These are phyloP conservation scores for Rhodotorula sp. DNA, from an alignment of 1,284 basidiomycete species.

Conservation along the genomic window DNA sequence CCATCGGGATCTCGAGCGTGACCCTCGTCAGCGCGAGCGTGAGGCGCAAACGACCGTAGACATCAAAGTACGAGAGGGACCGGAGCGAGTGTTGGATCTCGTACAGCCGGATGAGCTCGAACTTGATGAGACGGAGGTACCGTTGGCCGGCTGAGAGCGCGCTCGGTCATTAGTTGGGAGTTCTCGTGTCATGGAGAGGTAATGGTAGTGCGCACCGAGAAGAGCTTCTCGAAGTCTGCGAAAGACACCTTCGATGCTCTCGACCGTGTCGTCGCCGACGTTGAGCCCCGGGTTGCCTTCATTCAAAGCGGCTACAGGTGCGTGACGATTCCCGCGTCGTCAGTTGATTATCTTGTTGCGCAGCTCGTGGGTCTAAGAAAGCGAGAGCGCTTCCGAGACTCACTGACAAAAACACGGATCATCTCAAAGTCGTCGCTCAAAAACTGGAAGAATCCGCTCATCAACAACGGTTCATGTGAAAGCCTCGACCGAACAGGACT, in stretches of 20 bases:
- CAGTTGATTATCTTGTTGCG: rapidly evolving
- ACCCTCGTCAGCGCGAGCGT: conserved; percentile 77
- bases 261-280: conserved; percentile 49
- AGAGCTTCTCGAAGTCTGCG: conserved; percentile 47
- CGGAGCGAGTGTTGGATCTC: conserved; percentile 75
- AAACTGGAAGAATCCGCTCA: conserved; percentile 16
- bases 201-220: conserved; percentile 39
- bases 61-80: conserved; percentile 71
- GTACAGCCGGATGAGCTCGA: conserved; percentile 68
- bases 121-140: conserved; percentile 69
- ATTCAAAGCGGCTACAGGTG: conserved; percentile 64
- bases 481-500: conserved; percentile 47
- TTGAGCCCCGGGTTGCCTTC: conserved; percentile 53
- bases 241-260: conserved; percentile 50
- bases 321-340: neutral
- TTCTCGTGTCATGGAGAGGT: too few species aligned
- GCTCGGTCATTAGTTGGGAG: too few species aligned
- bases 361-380: neutral
- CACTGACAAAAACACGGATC: conserved; percentile 69
- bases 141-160: conserved; percentile 82
- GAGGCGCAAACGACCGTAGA: conserved; percentile 71
- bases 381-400: neutral
- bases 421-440: conserved; percentile 72
- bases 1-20: conserved; percentile 72
- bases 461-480: neutral